These are phyloP conservation scores for Schizochytrium sp. DNA, from an alignment of 108 stramenopile genomes.

Conservation along the genomic window DNA sequence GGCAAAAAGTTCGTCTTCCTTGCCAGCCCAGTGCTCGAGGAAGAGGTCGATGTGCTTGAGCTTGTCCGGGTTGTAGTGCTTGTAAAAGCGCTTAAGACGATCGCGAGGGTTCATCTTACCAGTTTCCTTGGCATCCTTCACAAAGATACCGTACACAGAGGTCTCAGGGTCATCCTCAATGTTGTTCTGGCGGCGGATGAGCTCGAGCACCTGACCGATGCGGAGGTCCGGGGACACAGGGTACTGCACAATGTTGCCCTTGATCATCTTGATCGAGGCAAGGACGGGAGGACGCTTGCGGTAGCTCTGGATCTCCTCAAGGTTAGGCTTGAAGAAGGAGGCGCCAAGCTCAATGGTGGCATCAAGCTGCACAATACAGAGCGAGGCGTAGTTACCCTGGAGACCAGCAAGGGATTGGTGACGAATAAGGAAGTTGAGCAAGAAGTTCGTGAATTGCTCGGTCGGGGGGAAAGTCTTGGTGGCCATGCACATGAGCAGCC, in stretches of 20 bases:
- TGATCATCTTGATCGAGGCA: slow-evolving; percentile 46
- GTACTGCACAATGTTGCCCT: slow-evolving; percentile 46
- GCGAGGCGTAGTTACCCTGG: slow-evolving; percentile 48
- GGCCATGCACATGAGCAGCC: slow-evolving; percentile 48
- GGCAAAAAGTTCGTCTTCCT: slow-evolving; percentile 55
- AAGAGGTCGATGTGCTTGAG: slow-evolving; percentile 30
- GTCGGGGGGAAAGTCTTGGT: slow-evolving; percentile 58
- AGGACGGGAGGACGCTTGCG: slow-evolving; percentile 54
- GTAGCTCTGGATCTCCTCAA: slow-evolving; percentile 61
- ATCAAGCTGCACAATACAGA: slow-evolving; percentile 59
- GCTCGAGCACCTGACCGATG: slow-evolving; percentile 71
- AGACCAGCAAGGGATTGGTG: slow-evolving; percentile 45
- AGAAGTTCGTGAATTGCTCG: background rate
- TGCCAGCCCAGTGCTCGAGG: slow-evolving; percentile 55
- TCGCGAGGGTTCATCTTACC: slow-evolving; percentile 45
- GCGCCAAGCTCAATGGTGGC: slow-evolving; percentile 45
- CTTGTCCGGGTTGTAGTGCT: slow-evolving; percentile 48
- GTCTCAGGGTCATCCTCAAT: slow-evolving; percentile 34
- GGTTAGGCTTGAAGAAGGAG: slow-evolving; percentile 51
- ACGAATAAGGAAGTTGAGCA: slow-evolving; percentile 41
- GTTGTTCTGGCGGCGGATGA: slow-evolving; percentile 57
- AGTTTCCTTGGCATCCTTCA: slow-evolving; percentile 51
- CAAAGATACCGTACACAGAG: slow-evolving; percentile 22
- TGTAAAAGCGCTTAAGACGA: slow-evolving; percentile 28
- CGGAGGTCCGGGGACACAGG: slow-evolving; percentile 66